A percentile compares a stretch with the other conserved stretches of the same genome.
phyloP scores from a whole-genome alignment of 2,329 filamentous ascomycete genomes.

The Ceratocystis albifundus region DNA sequence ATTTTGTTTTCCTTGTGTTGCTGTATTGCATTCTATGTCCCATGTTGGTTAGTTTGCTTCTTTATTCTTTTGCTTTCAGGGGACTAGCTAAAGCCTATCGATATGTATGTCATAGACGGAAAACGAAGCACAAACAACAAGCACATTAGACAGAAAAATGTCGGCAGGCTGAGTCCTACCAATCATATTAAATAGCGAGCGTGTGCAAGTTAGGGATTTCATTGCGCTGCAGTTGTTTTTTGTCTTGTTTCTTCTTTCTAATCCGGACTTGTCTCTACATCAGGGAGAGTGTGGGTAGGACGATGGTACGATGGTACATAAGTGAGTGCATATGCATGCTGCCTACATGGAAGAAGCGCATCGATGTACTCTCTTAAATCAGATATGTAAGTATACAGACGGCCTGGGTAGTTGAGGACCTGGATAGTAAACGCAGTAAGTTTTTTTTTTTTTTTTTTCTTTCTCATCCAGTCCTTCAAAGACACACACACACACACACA shows the following conservation, averaged over 20 bases:
- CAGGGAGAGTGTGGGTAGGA: background rate
- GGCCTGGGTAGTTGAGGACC: background rate
- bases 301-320: background rate
- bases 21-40: too few relatives aligned
- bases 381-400: background rate
- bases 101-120: background rate
- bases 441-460: too few relatives aligned
- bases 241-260: background rate
- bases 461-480: too few relatives aligned
- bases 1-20: too few relatives aligned
- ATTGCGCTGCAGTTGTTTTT: background rate
- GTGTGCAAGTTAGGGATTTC: background rate
- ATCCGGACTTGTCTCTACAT: background rate
- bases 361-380: background rate
- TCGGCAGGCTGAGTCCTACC: background rate
- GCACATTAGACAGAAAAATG: background rate
- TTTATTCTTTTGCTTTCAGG: too few relatives aligned
- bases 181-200: background rate
- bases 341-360: background rate
- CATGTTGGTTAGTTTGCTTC: too few relatives aligned
- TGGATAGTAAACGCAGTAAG: too few relatives aligned
- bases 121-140: background rate
- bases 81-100: too few relatives aligned
- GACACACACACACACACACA: too few relatives aligned
- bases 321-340: conserved; percentile 12